Evolutionary conservation across 345 rosid species (phyloP), one percentile per base, ranked within the genome.

Genomic region (Noccaea caerulescens): DNA sequence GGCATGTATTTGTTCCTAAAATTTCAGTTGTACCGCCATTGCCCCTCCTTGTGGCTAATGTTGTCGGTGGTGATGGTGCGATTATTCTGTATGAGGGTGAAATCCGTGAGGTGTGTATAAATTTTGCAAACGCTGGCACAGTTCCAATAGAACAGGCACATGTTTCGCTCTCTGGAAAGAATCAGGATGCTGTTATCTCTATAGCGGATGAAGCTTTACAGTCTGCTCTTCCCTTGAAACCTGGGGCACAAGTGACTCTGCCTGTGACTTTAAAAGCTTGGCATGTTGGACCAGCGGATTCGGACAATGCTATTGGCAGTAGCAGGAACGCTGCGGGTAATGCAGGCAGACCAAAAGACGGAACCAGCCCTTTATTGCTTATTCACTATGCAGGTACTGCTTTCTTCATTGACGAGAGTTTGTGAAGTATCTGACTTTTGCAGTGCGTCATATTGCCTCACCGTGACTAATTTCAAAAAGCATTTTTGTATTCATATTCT

Each of bases 111-210:
- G 80, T 88, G 39, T 82, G 82, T 86, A 87, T 95, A 55, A 88
- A 91, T 75, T 86, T 95, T 79, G 87, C 98, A 66, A 90, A 92
- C 82, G 98, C 97, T 37, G 99, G 99, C 58, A 90, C 98, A 33
- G 91, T 90, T 63, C 86, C 98, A 47, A 87, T 95, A 51, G 98
- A 84, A 63, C 91, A 92, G 77, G 97, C 90, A 20, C 97, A 95
- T 84, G 84, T 95, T 69, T 92, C 98, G 20, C 77, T 92, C 18
- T 90, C 98, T 5, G 99, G 98, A 62, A 95, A 83, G 87, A 88
- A 95, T 78, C 99, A 92, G 80, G 99, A 92, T 76, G 88, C 97
- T 46, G 86, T 92, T 72, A 69, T 88, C 80, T 90, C 96, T 36
- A 71, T 95, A 76, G 88, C 83, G 27, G 76, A 81, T 71, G 97